These are phyloP conservation scores for Laetiporus sulphureus DNA, from an alignment of 1,284 basidiomycete genomes.

Conservation along the genomic window DNA sequence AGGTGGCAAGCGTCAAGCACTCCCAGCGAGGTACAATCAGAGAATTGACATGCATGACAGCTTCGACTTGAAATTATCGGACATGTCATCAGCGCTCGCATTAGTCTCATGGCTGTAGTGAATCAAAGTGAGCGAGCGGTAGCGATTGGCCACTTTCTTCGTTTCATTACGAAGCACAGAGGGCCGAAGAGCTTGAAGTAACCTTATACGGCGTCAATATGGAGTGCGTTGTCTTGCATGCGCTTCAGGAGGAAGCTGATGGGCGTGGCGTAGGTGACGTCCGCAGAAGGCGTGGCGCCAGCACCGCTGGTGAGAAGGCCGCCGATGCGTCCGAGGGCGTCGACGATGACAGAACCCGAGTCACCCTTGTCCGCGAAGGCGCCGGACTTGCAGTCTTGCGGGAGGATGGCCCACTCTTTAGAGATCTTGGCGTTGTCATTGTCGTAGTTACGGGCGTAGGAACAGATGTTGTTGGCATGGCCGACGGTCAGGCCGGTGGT, in stretches of 20 bases:
- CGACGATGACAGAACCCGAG: constrained; percentile 22
- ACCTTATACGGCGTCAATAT: no score
- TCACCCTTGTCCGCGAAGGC: constrained; percentile 21
- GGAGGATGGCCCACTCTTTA: constrained; percentile 17
- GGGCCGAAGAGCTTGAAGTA: no score
- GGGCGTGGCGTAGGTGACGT: constrained; percentile 19
- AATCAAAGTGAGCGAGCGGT: no score
- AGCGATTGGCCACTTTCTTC: no score
- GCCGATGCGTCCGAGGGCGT: constrained; percentile 13
- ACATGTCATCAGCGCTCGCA: no score
- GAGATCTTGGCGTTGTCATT: constrained; percentile 9
- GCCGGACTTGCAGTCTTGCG: constrained; percentile 16
- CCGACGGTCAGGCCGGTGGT: constrained; percentile 13
- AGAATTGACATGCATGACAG: no score
- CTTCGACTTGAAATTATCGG: no score
- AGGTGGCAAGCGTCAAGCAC: no score
- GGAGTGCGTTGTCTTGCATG: no score
- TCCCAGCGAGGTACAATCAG: no score
- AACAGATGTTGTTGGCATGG: constrained; percentile 16
- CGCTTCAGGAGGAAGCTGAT: constrained; percentile 19
- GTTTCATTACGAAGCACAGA: no score
- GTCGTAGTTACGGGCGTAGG: constrained; percentile 16
- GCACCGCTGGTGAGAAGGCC: constrained; percentile 22
- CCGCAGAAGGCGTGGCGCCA: constrained; percentile 14
- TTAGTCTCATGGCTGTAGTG: no score